Evolutionary conservation across 2,329 filamentous ascomycete species (phyloP).

Genomic region (Grosmannia huntii): DNA sequence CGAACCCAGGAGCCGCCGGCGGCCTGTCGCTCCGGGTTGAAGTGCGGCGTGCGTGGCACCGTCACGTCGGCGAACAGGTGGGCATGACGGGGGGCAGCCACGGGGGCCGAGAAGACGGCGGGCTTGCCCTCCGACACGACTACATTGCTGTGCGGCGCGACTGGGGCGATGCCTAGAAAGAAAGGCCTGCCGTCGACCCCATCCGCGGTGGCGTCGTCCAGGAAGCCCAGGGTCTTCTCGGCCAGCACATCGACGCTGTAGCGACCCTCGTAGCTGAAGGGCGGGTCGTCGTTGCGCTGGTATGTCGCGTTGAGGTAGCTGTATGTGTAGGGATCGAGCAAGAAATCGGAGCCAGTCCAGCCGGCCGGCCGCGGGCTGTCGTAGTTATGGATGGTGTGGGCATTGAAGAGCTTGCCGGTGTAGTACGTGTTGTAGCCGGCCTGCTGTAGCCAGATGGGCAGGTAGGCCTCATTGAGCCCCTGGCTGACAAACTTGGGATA

Average conservation of each 20-base stretch:
- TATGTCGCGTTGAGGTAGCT: slow-evolving; percentile 47
- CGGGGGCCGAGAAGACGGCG: slow-evolving; percentile 28
- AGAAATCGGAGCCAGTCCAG: slow-evolving; percentile 43
- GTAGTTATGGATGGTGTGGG: slow-evolving; percentile 48
- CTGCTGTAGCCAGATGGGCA: slow-evolving; percentile 58
- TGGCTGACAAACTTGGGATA: slow-evolving; percentile 55
- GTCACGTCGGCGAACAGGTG: slow-evolving; percentile 46
- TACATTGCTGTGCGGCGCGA: slow-evolving; percentile 52
- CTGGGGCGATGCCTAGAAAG: slow-evolving; percentile 53
- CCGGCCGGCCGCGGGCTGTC: slow-evolving; percentile 42
- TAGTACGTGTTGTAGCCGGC: slow-evolving; percentile 62
- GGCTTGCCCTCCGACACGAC: slow-evolving; percentile 10
- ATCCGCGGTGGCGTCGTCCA: slow-evolving; percentile 44
- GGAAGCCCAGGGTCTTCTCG: slow-evolving; percentile 43
- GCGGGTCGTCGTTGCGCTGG: slow-evolving; percentile 40
- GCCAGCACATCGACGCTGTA: slow-evolving; percentile 47
- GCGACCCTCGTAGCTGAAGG: slow-evolving; percentile 39
- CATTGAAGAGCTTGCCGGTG: slow-evolving; percentile 60
- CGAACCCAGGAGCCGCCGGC: slow-evolving; percentile 33
- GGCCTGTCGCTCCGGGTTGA: slow-evolving; percentile 45
- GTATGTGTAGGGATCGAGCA: slow-evolving; percentile 51
- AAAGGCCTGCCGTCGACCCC: slow-evolving; percentile 41
- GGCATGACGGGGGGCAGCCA: slow-evolving; percentile 47
- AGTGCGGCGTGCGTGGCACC: slow-evolving; percentile 49
- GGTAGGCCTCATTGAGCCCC: slow-evolving; percentile 53